Evolutionary conservation across 2,329 filamentous ascomycete species (phyloP).

Genomic region (Penicillium sp.): DNA sequence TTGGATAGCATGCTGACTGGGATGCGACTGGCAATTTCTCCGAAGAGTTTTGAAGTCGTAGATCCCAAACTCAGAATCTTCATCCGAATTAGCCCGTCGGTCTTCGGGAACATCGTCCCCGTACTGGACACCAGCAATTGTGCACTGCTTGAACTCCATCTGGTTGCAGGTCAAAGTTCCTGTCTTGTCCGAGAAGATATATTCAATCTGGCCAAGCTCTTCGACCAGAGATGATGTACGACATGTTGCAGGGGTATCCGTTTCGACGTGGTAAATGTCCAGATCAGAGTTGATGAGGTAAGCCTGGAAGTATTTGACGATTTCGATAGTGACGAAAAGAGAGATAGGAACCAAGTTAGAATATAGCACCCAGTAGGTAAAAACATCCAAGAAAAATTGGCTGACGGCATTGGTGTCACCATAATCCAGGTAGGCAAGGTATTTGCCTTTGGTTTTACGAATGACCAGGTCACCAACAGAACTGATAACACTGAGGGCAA

Average conservation of each 20-base stretch:
- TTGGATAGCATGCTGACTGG: conserved; percentile 63
- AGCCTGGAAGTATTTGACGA: conserved; percentile 98
- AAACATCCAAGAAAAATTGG: conserved; percentile 89
- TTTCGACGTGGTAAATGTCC: conserved; percentile 96
- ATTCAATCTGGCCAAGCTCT: conserved; percentile 96
- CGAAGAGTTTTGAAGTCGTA: conserved; percentile 78
- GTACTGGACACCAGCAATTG: conserved; percentile 91
- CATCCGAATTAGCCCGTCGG: conserved; percentile 69
- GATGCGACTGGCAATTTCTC: conserved; percentile 66
- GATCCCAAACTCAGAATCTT: conserved; percentile 78
- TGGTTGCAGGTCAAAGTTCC: conserved; percentile 96
- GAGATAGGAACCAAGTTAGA: conserved; percentile 96
- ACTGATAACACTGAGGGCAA: conserved; percentile 82
- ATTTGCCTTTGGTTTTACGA: conserved; percentile 61
- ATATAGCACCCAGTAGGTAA: conserved; percentile 98
- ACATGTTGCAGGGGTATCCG: conserved; percentile 92
- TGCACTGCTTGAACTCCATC: conserved; percentile 98
- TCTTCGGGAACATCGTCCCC: conserved; percentile 91
- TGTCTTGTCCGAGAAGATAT: conserved; percentile 98
- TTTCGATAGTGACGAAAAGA: conserved; percentile 93
- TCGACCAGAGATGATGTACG: conserved; percentile 95
- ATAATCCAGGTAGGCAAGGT: conserved; percentile 73
- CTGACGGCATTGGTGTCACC: conserved; percentile 65
- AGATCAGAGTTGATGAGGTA: conserved; percentile 96
- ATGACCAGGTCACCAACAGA: conserved; percentile 87